These are phyloP conservation scores for Blastocladiella britannica DNA, from an alignment of 192 early-diverging fungal species.

Conservation along the genomic window DNA sequence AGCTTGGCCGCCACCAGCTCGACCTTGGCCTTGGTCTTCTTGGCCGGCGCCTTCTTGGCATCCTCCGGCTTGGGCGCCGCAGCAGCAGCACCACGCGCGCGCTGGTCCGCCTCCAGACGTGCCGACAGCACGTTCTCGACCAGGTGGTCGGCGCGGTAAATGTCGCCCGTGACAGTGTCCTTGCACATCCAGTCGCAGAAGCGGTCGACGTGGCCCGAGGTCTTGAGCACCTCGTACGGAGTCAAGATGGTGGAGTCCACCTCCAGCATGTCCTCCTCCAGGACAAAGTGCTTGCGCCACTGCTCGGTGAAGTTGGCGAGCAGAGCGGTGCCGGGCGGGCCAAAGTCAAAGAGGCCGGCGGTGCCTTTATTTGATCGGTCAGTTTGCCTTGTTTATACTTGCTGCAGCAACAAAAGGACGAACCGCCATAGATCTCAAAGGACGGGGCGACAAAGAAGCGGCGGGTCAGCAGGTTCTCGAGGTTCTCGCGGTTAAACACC, in stretches of 20 bases:
- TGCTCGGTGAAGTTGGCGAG: constrained; percentile 71
- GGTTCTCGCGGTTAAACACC: constrained; percentile 36
- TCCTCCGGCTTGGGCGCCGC: constrained; percentile 7
- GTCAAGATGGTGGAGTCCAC: constrained; percentile 95
- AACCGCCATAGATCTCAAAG: constrained; percentile 87
- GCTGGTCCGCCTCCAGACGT: constrained; percentile 68
- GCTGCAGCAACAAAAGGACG: constrained; percentile 4
- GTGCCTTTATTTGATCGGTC: constrained; percentile 31
- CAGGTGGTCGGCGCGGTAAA: constrained; percentile 93
- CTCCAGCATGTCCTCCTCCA: constrained; percentile 99
- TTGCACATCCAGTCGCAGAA: constrained; percentile 98
- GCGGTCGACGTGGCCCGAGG: constrained; percentile 96
- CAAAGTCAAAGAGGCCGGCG: constrained; percentile 93
- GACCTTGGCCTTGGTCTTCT: constrained; percentile 50
- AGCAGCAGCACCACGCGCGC: constrained; percentile 23
- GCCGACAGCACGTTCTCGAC: constrained; percentile 79
- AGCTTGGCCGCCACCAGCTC: constrained; percentile 40
- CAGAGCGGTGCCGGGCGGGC: constrained; percentile 80
- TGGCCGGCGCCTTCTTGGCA: constrained; percentile 15
- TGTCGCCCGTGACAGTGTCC: constrained; percentile 75
- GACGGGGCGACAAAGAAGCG: constrained; percentile 94
- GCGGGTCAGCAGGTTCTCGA: constrained; percentile 61
- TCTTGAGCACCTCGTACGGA: constrained; percentile 83
- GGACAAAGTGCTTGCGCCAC: constrained; percentile 92
- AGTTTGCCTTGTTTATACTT: constrained; percentile 3